Evolutionary conservation across 176 grass and related monocot genomes (phyloP).

Genomic region (Thalia dealbata): DNA sequence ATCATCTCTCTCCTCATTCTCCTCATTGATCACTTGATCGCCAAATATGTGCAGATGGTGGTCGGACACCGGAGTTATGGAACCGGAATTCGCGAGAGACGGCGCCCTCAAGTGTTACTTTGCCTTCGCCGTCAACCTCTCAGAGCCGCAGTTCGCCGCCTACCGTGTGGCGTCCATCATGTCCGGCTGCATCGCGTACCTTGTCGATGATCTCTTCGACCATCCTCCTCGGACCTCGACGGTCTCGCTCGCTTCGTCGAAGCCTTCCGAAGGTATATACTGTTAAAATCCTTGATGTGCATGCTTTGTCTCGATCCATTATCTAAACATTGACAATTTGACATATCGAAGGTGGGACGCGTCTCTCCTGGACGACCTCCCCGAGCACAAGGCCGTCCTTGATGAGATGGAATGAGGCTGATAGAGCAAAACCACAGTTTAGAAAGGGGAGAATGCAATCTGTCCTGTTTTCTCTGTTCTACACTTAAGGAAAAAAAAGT

Average conservation of each 20-base stretch:
- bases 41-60: slow-evolving; percentile 5
- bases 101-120: slow-evolving; percentile 6
- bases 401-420: too few relatives aligned
- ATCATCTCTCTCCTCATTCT: too few relatives aligned
- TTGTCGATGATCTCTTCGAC: slow-evolving; percentile 18
- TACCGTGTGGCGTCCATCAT: background rate
- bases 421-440: too few relatives aligned
- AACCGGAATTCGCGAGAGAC: background rate
- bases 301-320: background rate
- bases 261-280: slow-evolving; percentile 4
- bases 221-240: background rate
- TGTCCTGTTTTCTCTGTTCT: too few relatives aligned
- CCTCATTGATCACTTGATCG: background rate
- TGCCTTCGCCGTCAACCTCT: background rate
- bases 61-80: background rate
- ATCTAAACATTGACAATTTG: background rate
- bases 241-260: background rate
- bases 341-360: slow-evolving; percentile 7
- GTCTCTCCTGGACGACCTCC: slow-evolving; percentile 3
- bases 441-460: too few relatives aligned
- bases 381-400: slow-evolving; percentile 6
- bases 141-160: slow-evolving; percentile 10
- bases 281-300: background rate
- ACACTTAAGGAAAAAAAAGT: too few relatives aligned
- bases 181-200: background rate